Base-by-base conservation (phyloP, 1,284 basidiomycete genomes). In the Apiotrichum akiyoshidainum region DNA sequence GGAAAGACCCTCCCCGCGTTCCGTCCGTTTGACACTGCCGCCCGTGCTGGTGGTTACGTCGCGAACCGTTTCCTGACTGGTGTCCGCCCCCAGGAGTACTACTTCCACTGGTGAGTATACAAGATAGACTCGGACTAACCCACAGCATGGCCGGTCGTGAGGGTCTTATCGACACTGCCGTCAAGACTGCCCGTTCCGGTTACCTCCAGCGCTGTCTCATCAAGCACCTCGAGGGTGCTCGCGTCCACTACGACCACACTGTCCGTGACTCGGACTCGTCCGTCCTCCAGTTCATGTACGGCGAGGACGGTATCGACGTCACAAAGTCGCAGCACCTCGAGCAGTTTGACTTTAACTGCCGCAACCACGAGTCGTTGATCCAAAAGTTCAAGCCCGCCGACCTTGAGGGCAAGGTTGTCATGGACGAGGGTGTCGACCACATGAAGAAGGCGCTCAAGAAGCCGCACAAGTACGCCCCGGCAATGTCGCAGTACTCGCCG, bases 21-120 rank as follows among this genome's bases (percentile, higher is more conserved):
- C 86, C 90, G 90, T 73, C 82, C 95, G 0, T 98, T 98, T 77
- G 96, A 99, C 78, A 99, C 96, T 6, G 89, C 87, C 58, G 92
- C 95, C 1, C 90, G 97, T 63, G 95, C 96, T 17, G 96, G 96
- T 77, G 96, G 96, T n/a, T 99, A 96, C 77, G 91, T 99, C 52
- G 92, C 91, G n/a, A 96, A 94, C 76, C 92, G 96, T 53, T 99
- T 99, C 85, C 84, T 99, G 81, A 99, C 96, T 19, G 96, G 96
- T 60, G 88, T 99, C 74, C 91, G 90, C 64, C 96, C 96, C 0
- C 96, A 99, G 76, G 96, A 99, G 78, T 99, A 97, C 81, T 99
- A 97, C 81, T 99, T 99, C 84, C 96, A 99, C 80, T 46, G 14
- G 14, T 39, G 31, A 37, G n/a, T 54, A 19, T 42, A 42, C n/a